These are phyloP conservation scores for Poterioochromonas sp. DNA, from an alignment of 352 stramenopile genomes.

Conservation along the genomic window DNA sequence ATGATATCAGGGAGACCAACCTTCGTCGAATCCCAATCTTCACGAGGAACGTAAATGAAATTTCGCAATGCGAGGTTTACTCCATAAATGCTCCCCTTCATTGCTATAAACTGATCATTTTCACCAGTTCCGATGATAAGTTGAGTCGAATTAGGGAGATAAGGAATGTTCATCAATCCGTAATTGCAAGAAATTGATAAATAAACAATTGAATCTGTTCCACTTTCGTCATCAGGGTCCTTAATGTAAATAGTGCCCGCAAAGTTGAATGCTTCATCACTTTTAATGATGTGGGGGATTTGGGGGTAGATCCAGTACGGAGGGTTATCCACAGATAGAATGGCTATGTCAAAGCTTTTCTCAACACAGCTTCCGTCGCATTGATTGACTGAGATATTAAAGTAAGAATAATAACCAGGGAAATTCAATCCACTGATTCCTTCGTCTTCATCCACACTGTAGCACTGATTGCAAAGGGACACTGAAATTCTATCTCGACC, in stretches of 20 bases:
- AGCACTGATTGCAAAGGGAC: too few species aligned
- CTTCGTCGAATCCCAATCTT: not conserved
- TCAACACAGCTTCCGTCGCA: not conserved
- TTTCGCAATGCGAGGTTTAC: not conserved
- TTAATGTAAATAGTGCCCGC: not conserved
- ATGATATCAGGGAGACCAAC: not conserved
- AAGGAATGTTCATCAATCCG: not conserved
- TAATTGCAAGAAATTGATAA: not conserved
- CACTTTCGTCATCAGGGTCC: not conserved
- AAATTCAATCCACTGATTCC: too few species aligned
- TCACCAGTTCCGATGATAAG: not conserved
- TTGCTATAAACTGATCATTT: not conserved
- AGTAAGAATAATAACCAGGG: too few species aligned
- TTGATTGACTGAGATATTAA: too few species aligned
- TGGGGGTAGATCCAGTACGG: not conserved
- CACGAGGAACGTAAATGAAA: not conserved
- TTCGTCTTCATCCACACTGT: too few species aligned
- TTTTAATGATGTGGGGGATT: not conserved
- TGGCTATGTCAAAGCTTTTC: not conserved
- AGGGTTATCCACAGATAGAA: not conserved
- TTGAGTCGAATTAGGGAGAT: not conserved
- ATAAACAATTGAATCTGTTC: too few species aligned
- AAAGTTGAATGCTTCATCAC: not conserved
- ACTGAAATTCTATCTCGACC: too few species aligned
- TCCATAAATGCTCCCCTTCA: not conserved